phyloP scores from a whole-genome alignment of 2,329 filamentous ascomycete species.

The Verticillium nonalfalfae region DNA sequence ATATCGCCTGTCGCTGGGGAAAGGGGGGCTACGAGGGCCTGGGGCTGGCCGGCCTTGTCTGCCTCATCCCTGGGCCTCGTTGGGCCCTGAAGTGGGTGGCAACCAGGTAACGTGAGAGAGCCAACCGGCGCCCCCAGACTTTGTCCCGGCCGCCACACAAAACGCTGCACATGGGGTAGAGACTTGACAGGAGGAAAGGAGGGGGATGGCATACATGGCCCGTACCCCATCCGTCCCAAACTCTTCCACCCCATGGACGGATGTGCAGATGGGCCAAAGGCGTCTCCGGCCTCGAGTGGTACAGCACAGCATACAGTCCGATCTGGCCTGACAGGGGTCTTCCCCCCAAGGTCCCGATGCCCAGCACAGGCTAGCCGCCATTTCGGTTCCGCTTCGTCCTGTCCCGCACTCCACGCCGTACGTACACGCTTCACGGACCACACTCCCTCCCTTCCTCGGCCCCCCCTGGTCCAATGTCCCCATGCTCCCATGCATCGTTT shows the following conservation, averaged over 20 bases:
- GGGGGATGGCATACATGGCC: background rate
- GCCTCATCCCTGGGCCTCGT: background rate
- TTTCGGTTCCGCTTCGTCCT: conserved; percentile 7
- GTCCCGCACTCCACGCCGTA: conserved; percentile 3
- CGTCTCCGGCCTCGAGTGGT: background rate
- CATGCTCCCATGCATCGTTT: conserved; percentile 5
- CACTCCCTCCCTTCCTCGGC: background rate
- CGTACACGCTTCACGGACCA: background rate
- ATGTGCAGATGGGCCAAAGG: background rate
- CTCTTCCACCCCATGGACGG: background rate
- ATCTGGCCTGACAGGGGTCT: conserved; percentile 1
- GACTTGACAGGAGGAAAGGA: background rate
- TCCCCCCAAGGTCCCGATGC: background rate
- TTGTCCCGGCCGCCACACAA: background rate
- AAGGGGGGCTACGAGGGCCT: background rate
- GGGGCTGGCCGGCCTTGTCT: background rate
- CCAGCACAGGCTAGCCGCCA: conserved; percentile 5
- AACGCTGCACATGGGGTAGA: background rate
- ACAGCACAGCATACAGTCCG: conserved; percentile 5
- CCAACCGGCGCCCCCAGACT: background rate
- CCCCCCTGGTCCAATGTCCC: background rate
- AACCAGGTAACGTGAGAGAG: background rate
- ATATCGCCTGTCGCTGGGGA: background rate
- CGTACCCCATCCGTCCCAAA: conserved; percentile 1
- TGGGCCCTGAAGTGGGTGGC: background rate